These are phyloP conservation scores for Cylindricascospora bacillispora DNA, from an alignment of 1,139 yeast species.

Conservation along the genomic window DNA sequence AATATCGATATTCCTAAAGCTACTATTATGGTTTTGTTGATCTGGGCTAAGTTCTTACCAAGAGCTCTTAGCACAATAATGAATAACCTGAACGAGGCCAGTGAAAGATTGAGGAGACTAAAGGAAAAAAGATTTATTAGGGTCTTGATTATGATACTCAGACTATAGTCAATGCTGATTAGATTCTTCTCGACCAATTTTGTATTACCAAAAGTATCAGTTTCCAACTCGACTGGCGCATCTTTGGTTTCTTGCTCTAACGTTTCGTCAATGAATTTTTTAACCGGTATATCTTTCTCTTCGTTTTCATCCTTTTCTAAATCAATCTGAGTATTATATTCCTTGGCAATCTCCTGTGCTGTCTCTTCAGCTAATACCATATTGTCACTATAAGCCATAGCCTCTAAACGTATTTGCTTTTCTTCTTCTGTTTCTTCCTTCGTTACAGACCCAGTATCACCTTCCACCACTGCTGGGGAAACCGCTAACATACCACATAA, in stretches of 20 bases:
- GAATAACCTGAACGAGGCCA: slow-evolving; percentile 10
- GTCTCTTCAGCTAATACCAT: background rate
- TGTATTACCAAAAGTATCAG: background rate
- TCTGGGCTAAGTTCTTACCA: slow-evolving; percentile 11
- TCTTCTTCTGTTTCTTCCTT: slow-evolving; percentile 2
- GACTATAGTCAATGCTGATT: slow-evolving; percentile 11
- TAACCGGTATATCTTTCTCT: slow-evolving; percentile 5
- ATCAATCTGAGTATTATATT: background rate
- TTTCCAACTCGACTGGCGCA: slow-evolving; percentile 1
- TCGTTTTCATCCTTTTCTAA: slow-evolving; percentile 20
- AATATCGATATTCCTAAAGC: slow-evolving; percentile 17
- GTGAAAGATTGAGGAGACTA: slow-evolving; percentile 9
- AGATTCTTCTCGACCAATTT: slow-evolving; percentile 6
- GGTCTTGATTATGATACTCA: slow-evolving; percentile 13
- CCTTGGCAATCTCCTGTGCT: background rate
- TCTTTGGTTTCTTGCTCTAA: slow-evolving; percentile 1
- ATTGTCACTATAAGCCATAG: background rate
- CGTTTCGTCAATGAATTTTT: background rate
- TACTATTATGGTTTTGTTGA: slow-evolving; percentile 13
- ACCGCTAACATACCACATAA: slow-evolving; percentile 39
- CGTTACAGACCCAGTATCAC: background rate
- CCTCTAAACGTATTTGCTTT: background rate
- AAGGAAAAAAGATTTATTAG: slow-evolving; percentile 13
- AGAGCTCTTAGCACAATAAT: slow-evolving; percentile 11
- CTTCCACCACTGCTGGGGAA: background rate